These are phyloP conservation scores for Fusarium sp. DNA, from an alignment of 2,329 filamentous ascomycete genomes.

Conservation along the genomic window DNA sequence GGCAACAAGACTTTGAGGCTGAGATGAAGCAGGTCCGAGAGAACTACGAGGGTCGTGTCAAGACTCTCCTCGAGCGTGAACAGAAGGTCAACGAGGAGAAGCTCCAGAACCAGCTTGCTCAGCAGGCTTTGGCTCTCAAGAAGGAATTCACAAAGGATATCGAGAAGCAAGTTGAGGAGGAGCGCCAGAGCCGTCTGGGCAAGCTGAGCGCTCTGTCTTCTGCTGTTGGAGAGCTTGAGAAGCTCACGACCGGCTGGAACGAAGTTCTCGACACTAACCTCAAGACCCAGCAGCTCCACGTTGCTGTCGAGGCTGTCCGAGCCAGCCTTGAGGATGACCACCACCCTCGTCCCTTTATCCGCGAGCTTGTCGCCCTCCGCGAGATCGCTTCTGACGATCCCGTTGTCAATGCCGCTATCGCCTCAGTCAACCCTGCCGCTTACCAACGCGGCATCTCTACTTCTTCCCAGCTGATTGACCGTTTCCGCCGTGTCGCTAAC, in stretches of 20 bases:
- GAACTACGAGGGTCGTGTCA: conserved; percentile 82
- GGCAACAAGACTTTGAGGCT: conserved; percentile 85
- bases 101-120: conserved; percentile 84
- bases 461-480: conserved; percentile 87
- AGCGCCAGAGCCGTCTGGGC: conserved; percentile 87
- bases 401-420: conserved; percentile 91
- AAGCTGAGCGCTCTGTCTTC: conserved; percentile 83
- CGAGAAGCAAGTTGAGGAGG: conserved; percentile 83
- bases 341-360: conserved; percentile 85
- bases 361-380: conserved; percentile 93
- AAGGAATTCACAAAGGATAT: conserved; percentile 84
- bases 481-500: conserved; percentile 90
- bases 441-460: conserved; percentile 94
- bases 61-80: conserved; percentile 81
- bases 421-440: conserved; percentile 92
- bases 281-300: conserved; percentile 94
- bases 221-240: conserved; percentile 85
- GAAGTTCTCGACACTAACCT: conserved; percentile 89
- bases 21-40: conserved; percentile 84
- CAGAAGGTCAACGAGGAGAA: conserved; percentile 84
- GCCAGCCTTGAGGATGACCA: conserved; percentile 79
- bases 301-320: conserved; percentile 93
- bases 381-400: conserved; percentile 87
- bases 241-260: conserved; percentile 89
- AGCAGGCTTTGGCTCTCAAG: conserved; percentile 91